These are phyloP conservation scores for Pythium dissotocum DNA, from an alignment of 352 stramenopile species.

Conservation along the genomic window DNA sequence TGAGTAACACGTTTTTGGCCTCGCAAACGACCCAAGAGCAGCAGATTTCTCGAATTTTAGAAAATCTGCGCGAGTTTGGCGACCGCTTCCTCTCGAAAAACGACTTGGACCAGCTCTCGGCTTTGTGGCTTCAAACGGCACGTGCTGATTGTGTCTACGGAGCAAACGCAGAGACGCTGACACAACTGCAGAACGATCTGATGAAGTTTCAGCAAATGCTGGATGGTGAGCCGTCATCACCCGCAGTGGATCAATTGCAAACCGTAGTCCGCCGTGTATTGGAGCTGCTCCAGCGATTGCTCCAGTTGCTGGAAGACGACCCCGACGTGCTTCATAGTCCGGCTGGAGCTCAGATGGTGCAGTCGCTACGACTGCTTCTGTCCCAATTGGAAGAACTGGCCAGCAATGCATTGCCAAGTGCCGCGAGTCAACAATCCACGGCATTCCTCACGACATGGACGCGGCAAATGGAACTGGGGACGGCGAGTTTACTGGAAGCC, in stretches of 20 bases:
- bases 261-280: conserved; percentile 36
- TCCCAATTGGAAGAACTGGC: conserved; percentile 39
- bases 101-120: conserved; percentile 33
- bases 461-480: conserved; percentile 64
- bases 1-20: conserved; percentile 27
- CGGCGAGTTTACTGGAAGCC: conserved; percentile 52
- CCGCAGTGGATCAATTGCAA: conserved; percentile 31
- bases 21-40: conserved; percentile 36
- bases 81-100: conserved; percentile 31
- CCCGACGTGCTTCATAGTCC: conserved; percentile 15
- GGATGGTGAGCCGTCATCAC: conserved; percentile 27
- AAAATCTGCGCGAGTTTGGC: conserved; percentile 26
- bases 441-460: conserved; percentile 43
- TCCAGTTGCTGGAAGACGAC: conserved; percentile 22
- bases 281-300: conserved; percentile 32
- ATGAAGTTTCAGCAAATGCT: conserved; percentile 35
- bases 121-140: conserved; percentile 44
- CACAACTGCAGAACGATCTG: conserved; percentile 36
- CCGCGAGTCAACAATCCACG: conserved; percentile 12
- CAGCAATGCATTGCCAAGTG: conserved; percentile 14
- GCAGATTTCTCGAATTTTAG: conserved; percentile 26
- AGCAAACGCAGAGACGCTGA: conserved; percentile 34
- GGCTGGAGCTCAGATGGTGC: conserved; percentile 36
- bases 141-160: conserved; percentile 62
- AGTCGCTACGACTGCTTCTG: conserved; percentile 43